Evolutionary conservation across 2,329 filamentous ascomycete species (phyloP).

Genomic region (Aspergillus pseudotamarii): DNA sequence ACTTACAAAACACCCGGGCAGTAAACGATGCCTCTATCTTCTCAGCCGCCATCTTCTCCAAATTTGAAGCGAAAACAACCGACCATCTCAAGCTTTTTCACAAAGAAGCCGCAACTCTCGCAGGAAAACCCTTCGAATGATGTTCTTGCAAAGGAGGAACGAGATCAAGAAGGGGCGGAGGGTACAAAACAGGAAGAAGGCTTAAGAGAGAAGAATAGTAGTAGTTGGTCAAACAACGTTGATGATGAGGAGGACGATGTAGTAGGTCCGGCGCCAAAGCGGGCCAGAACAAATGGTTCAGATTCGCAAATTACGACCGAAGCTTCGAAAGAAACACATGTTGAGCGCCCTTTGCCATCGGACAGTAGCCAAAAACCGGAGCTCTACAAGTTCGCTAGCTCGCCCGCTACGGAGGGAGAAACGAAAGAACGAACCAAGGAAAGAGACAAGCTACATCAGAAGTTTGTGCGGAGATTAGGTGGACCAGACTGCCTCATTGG

Average conservation of each 20-base stretch:
- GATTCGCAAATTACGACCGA: constrained; percentile 12
- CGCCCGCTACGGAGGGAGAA: constrained; percentile 47
- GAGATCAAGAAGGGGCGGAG: constrained; percentile 1
- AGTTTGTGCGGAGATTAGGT: constrained; percentile 89
- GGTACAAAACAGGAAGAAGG: constrained; percentile 10
- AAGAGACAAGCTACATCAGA: constrained; percentile 74
- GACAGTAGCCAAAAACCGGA: constrained; percentile 56
- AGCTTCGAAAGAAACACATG: constrained; percentile 3
- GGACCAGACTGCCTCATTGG: constrained; percentile 77
- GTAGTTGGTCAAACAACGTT: constrained; percentile 6
- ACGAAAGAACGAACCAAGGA: constrained; percentile 57
- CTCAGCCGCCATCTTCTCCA: constrained; percentile 36
- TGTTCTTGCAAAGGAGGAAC: constrained; percentile 5
- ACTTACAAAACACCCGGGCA: neutral
- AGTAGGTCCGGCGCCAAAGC: constrained; percentile 46
- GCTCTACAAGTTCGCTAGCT: constrained; percentile 62
- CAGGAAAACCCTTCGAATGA: constrained; percentile 19
- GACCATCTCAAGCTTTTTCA: constrained; percentile 85
- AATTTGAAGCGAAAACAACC: constrained; percentile 56
- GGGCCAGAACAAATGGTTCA: constrained; percentile 34
- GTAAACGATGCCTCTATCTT: constrained; percentile 37
- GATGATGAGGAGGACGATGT: constrained; percentile 44
- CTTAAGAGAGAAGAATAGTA: neutral
- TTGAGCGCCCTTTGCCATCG: constrained; percentile 31
- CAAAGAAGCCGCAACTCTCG: constrained; percentile 53